Evolutionary conservation across 805 yeast genomes (phyloP).

Genomic region (Wilhelminamyces savonicus): DNA sequence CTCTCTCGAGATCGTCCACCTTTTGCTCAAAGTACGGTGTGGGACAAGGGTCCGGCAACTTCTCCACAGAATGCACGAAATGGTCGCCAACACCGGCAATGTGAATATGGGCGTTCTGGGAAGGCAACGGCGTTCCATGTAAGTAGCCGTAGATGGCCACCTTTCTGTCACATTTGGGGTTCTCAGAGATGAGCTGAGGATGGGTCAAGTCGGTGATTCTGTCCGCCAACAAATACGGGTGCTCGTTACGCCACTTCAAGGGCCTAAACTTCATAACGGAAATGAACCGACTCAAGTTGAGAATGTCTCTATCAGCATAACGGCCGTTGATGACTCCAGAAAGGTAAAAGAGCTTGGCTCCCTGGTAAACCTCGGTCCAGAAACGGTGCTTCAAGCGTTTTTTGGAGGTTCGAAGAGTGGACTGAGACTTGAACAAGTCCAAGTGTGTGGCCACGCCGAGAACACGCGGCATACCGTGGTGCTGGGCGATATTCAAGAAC

Average conservation of each 20-base stretch:
- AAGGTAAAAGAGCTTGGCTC: constrained; percentile 90
- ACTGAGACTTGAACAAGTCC: constrained; percentile 84
- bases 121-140: constrained; percentile 85
- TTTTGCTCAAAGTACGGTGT: constrained; percentile 89
- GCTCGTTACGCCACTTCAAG: constrained; percentile 98
- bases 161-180: constrained; percentile 81
- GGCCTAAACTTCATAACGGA: constrained; percentile 98
- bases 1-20: constrained; percentile 75
- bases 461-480: constrained; percentile 98
- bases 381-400: constrained; percentile 88
- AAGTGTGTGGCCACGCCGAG: constrained; percentile 93
- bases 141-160: constrained; percentile 90
- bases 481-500: constrained; percentile 90
- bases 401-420: constrained; percentile 86
- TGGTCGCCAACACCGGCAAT: constrained; percentile 95
- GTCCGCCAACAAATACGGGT: constrained; percentile 88
- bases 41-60: constrained; percentile 97
- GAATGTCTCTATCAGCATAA: constrained; percentile 93
- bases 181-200: constrained; percentile 71
- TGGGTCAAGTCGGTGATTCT: constrained; percentile 92
- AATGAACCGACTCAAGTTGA: constrained; percentile 85
- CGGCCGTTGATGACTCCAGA: constrained; percentile 96
- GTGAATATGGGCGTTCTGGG: constrained; percentile 69
- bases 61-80: constrained; percentile 68
- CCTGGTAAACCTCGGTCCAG: constrained; percentile 99